Evolutionary conservation across 768 basidiomycete genomes (phyloP).

Genomic region (Clitopilus passeckerianus): DNA sequence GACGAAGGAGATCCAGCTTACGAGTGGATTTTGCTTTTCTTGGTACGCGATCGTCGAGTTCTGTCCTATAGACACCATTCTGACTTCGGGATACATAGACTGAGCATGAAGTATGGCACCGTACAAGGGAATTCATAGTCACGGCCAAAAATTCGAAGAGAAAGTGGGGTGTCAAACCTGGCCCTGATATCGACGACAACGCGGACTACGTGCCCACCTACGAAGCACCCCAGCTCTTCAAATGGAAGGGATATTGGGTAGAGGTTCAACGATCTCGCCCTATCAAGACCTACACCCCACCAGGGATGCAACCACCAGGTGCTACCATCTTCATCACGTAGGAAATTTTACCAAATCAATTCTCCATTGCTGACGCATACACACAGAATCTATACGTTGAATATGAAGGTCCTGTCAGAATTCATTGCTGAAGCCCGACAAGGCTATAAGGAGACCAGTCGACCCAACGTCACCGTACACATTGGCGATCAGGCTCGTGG

Average conservation of each 20-base stretch:
- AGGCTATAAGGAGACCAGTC: constrained; percentile 28
- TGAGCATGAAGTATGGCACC: constrained; percentile 35
- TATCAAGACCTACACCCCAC: constrained; percentile 3
- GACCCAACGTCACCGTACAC: constrained; percentile 29
- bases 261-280: constrained; percentile 25
- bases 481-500: constrained; percentile 23
- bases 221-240: constrained; percentile 31
- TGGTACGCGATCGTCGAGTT: constrained; percentile 21
- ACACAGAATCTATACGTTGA: constrained; percentile 33
- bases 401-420: constrained; percentile 26
- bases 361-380: background rate
- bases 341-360: constrained; percentile 4
- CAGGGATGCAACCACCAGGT: constrained; percentile 7
- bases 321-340: constrained; percentile 24
- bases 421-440: constrained; percentile 30
- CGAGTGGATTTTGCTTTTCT: constrained; percentile 42
- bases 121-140: constrained; percentile 34
- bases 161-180: constrained; percentile 29
- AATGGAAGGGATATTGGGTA: constrained; percentile 35
- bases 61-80: background rate
- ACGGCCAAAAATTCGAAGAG: constrained; percentile 32
- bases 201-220: constrained; percentile 38
- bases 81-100: constrained; percentile 20
- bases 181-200: constrained; percentile 17
- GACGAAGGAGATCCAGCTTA: constrained; percentile 42